phyloP scores from a whole-genome alignment of 139 green algal species.

The Coelastrella sp. region DNA sequence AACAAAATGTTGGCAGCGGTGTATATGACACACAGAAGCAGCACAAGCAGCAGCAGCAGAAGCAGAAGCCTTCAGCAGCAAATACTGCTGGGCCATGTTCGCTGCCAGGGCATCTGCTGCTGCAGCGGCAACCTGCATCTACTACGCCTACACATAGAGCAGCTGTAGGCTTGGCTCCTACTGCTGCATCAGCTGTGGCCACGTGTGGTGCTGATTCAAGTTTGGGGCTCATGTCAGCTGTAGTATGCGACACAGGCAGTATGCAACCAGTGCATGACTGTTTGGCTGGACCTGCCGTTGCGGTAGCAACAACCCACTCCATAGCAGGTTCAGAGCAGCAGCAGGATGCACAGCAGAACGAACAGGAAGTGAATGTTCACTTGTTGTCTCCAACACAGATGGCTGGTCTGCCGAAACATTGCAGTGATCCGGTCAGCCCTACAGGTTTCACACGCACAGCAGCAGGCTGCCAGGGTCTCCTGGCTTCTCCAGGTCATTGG shows the following conservation, averaged over 20 bases:
- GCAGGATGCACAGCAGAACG: no score
- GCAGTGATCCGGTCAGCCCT: no score
- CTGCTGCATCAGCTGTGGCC: constrained; percentile 15
- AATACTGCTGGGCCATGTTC: not conserved
- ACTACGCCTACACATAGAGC: not conserved
- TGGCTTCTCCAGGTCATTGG: not conserved
- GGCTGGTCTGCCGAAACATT: no score
- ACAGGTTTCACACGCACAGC: no score
- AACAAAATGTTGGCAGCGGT: not conserved
- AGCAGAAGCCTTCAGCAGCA: not conserved
- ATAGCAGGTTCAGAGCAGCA: constrained; percentile 10
- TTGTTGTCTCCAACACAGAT: no score
- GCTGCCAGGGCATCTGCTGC: not conserved
- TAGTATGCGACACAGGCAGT: not conserved
- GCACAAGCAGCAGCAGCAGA: constrained; percentile 10
- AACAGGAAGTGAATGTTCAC: no score
- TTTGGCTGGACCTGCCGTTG: not conserved
- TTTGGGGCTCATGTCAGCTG: constrained; percentile 18
- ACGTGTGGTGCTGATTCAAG: constrained; percentile 10
- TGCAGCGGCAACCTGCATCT: constrained; percentile 9
- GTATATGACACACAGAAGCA: not conserved
- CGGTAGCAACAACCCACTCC: no score
- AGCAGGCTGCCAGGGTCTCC: not conserved
- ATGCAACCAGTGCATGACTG: not conserved
- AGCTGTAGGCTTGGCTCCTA: not conserved